Base-by-base conservation (phyloP, 345 rosid species). In the Lumnitzera littorea region DNA sequence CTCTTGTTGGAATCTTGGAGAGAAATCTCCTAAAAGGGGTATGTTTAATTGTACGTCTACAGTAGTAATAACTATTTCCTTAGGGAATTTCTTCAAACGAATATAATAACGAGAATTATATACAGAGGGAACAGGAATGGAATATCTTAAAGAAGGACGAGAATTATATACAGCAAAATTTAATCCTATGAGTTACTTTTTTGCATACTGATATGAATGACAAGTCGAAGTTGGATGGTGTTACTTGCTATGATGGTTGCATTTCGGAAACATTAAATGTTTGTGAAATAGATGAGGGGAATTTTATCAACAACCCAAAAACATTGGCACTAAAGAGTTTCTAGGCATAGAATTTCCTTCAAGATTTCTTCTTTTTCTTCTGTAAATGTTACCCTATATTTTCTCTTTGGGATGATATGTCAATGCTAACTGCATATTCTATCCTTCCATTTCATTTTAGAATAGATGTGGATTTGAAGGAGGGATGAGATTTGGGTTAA, bases 61-160 rank as follows among this genome's bases (percentile, higher is more conserved):
- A 15, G 46, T 9, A 70, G 27, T 57, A 9, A 12, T 63, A 48
- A 60, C 41, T 69, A 61, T 62, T 80, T 56, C 50, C 48, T 58
- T 63, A 36, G 53, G 69, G 55, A 63, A 55, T 25, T 24, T 58
- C 50, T 54, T 47, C 20, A 41, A 54, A 57, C 54, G 20, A 36
- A 36, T 36, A 36, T 4, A 36, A 36, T 36, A 57, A 51, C 31
- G 70, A 68, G 53, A 23, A 69, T 71, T 47, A 51, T 63, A 51
- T 50, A 51, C 65, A 92, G 96, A 89, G 98, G 72, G 96, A 92
- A 70, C 98, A 92, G 82, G 98, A 92, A 76, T 92, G 98, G 98
- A 92, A 92, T 70, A 89, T 92, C 74, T 92, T 96, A 5, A 85
- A 81, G 72, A 89, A 89, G 70, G 96, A 92, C 20, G 20, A 20